Base-by-base conservation (phyloP, 2,329 filamentous ascomycete species). In the Ploettnerulaceae sp. region DNA sequence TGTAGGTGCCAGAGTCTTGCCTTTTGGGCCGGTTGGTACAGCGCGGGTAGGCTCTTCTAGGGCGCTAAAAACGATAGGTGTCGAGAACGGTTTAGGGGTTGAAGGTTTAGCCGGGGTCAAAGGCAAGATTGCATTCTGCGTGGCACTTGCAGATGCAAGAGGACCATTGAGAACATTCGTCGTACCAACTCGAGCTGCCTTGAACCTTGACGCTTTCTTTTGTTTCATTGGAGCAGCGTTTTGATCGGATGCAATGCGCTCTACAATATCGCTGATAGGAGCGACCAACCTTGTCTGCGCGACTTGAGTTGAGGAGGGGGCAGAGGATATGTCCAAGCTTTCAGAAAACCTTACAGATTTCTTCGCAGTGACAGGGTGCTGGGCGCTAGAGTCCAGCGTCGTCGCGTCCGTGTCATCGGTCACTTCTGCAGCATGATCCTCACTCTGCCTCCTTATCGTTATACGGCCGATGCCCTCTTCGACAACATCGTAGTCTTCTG, bases 311-410 rank as follows among this genome's bases (percentile, higher is more conserved):
- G 11, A 21, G 37, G n/a, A 25, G 41, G 68, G 55, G 17, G 67
- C 64, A 36, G 68, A 71, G 22, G 85, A 82, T 52, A 94, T 81
- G 57, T 93, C 86, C 25, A 95, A 69, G 5, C 74, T 73, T 25
- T 82, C 70, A 2, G 89, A 83, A 66, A 95, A 95, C n/a, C 84
- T 79, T 20, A 95, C 89, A 12, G 78, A 82, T 68, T 93, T 95
- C 62, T 75, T 64, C 4, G 44, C 26, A 33, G 52, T 15, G 12
- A 34, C 9, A 18, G 18, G 14, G 5, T 36, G 29, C 6, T 28
- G 18, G 31, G 28, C n/a, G 14, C 12, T 24, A 12, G 18, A 20
- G 15, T 41, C 18, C 5, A 32, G 4, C 7, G 15, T 24, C n/a
- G n/a, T 21, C 18, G 20, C 17, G 11, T 41, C 24, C 28, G 31